Evolutionary conservation across 176 grass and related monocot genomes (phyloP), one percentile per base, ranked within the genome.

Genomic region (Zoysia pacifica): DNA sequence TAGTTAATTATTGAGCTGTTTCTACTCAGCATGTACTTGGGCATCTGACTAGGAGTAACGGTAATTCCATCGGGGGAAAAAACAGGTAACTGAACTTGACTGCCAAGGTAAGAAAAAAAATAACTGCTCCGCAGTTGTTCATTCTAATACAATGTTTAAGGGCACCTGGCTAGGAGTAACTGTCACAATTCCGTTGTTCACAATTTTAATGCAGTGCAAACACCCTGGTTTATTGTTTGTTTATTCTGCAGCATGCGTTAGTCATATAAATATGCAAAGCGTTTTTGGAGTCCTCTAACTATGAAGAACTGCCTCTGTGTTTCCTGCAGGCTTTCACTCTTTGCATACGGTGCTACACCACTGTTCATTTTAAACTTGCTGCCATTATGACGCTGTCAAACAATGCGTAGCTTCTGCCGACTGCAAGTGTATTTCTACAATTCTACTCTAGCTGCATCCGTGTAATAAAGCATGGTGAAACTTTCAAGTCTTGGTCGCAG

Each of bases 401-500:
- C 19, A 12, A 85, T 50, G 71, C 9, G 14, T 89, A 89, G 77
- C 4, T 0, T 9, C 70, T 75, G 28, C 38, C 41, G 0, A 11
- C 42, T 37, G 7, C 64, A 70, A 37, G 18, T 36, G 1, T 65
- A 35, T n/a, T 9, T 15, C 77, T 51, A 6, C 77, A 35, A 14
- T 9, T 15, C 77, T 51, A 6, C 77, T 63, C 58, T 42, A 47
- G 48, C 48, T 72, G 44, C 43, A 12, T 71, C 39, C 64, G 2
- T 70, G 2, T 49, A 38, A 65, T 11, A 3, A n/a, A 72, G 39
- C 41, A 89, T 89, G 82, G 77, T 42, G 10, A 89, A 85, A 20
- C 37, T 89, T 37, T 2, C 65, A 52, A 5, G 48, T 60, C 36
- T 89, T 11, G 48, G 59, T 72, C 72, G 72, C 43, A 85, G 87